These are phyloP conservation scores for Seminavis robusta DNA, from an alignment of 108 stramenopile species.

Conservation along the genomic window DNA sequence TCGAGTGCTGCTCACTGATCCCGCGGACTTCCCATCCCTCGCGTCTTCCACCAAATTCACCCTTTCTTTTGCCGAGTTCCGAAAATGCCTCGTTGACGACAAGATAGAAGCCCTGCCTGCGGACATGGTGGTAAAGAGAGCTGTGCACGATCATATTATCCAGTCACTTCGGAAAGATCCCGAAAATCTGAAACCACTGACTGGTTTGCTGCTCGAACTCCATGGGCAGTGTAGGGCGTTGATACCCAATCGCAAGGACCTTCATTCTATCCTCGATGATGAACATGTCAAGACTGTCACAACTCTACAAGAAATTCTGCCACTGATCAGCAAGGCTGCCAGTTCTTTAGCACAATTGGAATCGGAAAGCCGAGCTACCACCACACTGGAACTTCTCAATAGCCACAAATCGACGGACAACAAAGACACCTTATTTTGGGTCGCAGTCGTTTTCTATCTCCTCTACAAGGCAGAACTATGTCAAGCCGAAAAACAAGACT, in stretches of 20 bases:
- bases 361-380: conserved; percentile 36
- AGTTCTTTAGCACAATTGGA: conserved; percentile 39
- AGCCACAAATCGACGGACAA: conserved; percentile 6
- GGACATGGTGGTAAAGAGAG: no score
- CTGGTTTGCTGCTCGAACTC: conserved; percentile 31
- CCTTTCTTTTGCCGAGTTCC: no score
- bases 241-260: conserved; percentile 55
- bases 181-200: conserved; percentile 22
- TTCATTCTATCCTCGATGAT: conserved; percentile 47
- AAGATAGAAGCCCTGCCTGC: no score
- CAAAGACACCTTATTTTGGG: conserved; percentile 22
- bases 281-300: conserved; percentile 2
- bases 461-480: conserved; percentile 55
- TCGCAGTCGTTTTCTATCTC: conserved; percentile 39
- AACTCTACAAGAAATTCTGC: neutral
- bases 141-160: no score
- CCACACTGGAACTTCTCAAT: conserved; percentile 27
- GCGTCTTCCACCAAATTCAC: no score
- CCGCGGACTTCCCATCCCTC: no score
- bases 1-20: no score
- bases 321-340: conserved; percentile 27
- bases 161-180: no score
- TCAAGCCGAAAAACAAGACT: conserved; percentile 30
- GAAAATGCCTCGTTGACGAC: no score
- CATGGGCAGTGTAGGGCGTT: conserved; percentile 37